Base-by-base conservation (phyloP, 192 early-diverging fungal genomes). In the Podila horticola region DNA sequence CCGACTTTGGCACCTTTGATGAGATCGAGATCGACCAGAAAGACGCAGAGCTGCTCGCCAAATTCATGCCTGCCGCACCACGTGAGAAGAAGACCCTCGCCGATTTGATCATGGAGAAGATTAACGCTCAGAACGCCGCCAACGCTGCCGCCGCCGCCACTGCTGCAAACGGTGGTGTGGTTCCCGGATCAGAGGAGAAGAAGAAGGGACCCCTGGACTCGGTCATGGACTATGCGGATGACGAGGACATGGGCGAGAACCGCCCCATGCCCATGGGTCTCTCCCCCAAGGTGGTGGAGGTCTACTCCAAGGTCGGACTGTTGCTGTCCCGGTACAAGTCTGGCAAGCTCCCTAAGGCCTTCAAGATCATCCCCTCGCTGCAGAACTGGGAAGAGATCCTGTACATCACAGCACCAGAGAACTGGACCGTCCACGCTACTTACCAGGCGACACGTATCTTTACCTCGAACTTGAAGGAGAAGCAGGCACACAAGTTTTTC, bases 351-450 rank as follows among this genome's bases (percentile, higher is more conserved):
- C 98, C 98, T 62, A 98, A 99, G 85, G 94, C 96, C 20, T 99
- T 99, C 92, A 99, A 99, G 87, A 97, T 99, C 67, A 95, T 98
- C 57, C 97, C 98, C 7, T 93, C 94, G 7, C 88, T 99, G 51
- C 86, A 90, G 49, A 95, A 99, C 88, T 99, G 98, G 98, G 97
- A 99, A 82, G 95, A 99, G 77, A 90, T 99, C 41, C 81, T 99
- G 68, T 96, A 94, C 75, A 85, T 98, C 50, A 99, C 98, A 4
- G 87, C 86, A 24, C 98, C 98, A 0, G 92, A 94, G 34, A 87
- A 90, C 45, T 99, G 98, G 98, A 97, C 98, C 10, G 94, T 97
- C n/a, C 93, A 98, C 72, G 98, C 98, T 3, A 93, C 91, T 17
- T 98, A 97, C 84, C 93, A 97, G 84, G 98, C 98, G 7, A 97